phyloP scores from a whole-genome alignment of 192 early-diverging fungal genomes.

The Gonapodya prolifera region DNA sequence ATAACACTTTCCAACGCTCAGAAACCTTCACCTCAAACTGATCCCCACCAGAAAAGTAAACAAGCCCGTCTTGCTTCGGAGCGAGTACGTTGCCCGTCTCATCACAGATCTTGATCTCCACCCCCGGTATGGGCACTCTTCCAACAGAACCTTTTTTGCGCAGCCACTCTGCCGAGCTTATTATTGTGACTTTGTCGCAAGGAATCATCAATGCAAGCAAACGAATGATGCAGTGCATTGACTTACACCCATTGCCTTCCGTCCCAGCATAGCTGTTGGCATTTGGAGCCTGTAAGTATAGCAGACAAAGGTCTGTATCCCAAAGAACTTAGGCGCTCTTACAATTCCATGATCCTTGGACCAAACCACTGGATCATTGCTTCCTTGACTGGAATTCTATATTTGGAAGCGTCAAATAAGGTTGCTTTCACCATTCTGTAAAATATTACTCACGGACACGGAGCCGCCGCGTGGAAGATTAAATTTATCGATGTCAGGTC shows the following conservation, averaged over 20 bases:
- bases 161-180: not conserved
- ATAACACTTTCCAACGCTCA: too few relatives aligned
- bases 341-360: not conserved
- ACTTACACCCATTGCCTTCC: not conserved
- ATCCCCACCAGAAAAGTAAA: not conserved
- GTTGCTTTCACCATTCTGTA: not conserved
- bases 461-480: slow-evolving; percentile 1
- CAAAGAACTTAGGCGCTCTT: not conserved
- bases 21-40: not conserved
- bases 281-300: too few relatives aligned
- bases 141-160: not conserved
- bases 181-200: not conserved
- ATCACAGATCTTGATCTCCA: not conserved
- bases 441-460: not conserved
- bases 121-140: not conserved
- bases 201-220: not conserved
- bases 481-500: not conserved
- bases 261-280: not conserved
- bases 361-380: slow-evolving; percentile 1
- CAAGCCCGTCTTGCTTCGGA: not conserved
- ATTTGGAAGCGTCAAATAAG: not conserved
- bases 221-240: too few relatives aligned
- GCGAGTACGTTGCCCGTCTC: not conserved
- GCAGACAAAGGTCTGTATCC: not conserved
- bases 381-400: not conserved